phyloP scores from a whole-genome alignment of 1,284 basidiomycete genomes.

The Nidula niveotomentosa region DNA sequence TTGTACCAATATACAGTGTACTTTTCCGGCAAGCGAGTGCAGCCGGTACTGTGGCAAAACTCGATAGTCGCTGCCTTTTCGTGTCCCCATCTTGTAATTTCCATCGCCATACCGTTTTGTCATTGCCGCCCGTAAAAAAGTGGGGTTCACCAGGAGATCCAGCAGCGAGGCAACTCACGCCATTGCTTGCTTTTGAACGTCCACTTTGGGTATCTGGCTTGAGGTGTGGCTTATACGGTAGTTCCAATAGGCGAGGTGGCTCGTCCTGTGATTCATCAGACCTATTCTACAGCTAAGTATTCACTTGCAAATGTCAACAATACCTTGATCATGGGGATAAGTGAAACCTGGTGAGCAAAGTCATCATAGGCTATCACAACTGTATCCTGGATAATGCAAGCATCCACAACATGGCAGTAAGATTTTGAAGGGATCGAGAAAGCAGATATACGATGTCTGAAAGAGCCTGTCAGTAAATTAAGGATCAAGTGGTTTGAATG shows the following conservation, averaged over 20 bases:
- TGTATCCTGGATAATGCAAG: slow-evolving; percentile 37
- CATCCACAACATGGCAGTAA: slow-evolving; percentile 39
- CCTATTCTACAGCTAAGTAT: too few relatives aligned
- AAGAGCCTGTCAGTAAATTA: too few relatives aligned
- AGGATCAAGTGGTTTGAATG: too few relatives aligned
- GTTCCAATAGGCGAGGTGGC: too few relatives aligned
- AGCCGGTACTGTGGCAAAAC: slow-evolving; percentile 16
- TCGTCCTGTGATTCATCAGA: too few relatives aligned
- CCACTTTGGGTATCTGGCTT: too few relatives aligned
- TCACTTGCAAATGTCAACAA: too few relatives aligned
- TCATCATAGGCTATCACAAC: slow-evolving; percentile 43
- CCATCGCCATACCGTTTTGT: slow-evolving; percentile 21
- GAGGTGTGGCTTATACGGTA: too few relatives aligned
- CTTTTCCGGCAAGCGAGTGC: slow-evolving; percentile 16
- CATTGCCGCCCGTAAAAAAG: slow-evolving; percentile 24
- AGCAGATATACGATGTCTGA: too few relatives aligned
- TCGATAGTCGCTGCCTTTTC: slow-evolving; percentile 4
- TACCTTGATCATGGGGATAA: background rate
- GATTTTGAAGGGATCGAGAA: too few relatives aligned
- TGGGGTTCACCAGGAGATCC: slow-evolving; percentile 6
- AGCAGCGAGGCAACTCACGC: slow-evolving; percentile 21
- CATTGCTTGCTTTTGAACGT: slow-evolving; percentile 1
- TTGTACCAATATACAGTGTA: slow-evolving; percentile 17
- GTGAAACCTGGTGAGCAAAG: slow-evolving; percentile 37
- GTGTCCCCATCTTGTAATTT: background rate